Base-by-base conservation (phyloP, 2,329 filamentous ascomycete genomes). In the Beauveria caledonica region DNA sequence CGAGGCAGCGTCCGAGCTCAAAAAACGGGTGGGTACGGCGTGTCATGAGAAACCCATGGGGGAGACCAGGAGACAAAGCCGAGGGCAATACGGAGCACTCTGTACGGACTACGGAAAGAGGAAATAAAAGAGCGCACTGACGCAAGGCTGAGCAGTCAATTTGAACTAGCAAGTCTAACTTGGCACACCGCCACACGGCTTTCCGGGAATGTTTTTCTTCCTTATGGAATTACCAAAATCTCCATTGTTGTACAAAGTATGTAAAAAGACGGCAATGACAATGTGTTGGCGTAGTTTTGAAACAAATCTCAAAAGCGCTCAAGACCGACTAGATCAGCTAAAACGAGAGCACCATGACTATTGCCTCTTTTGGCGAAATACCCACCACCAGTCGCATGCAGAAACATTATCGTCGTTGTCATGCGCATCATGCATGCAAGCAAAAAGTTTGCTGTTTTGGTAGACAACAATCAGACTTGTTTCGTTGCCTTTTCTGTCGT, bases 81-180 rank as follows among this genome's bases (percentile, higher is more conserved):
- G 39, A 17, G 40, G 40, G 2, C 23, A 21, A 29, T 42, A 13
- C 29, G 29, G 29, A 33, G 10, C n/a, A n/a, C n/a, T n/a, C n/a
- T n/a, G n/a, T 33, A 33, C 29, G 29, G 29, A 29, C 3, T 29
- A 10, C 29, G 10, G 29, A 33, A 33, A 33, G 29, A 40, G 25
- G 27, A 48, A 25, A 58, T 21, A 33, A 25, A 13, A 25, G 36
- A 27, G 33, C 45, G 55, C 55, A 58, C 55, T 58, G 55, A 58
- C 55, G 55, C 55, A 58, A 39, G 55, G 55, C 55, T 58, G 55
- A 58, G 45, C 27, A 17, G 45, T 50, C 36, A 45, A 23, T 17
- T n/a, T n/a, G n/a, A n/a, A n/a, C n/a, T n/a, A n/a, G n/a, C n/a
- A n/a, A n/a, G n/a, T n/a, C n/a, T n/a, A n/a, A n/a, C n/a, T n/a